Evolutionary conservation across 2,329 filamentous ascomycete genomes (phyloP).

Genomic region (Pseudogymnoascus sp.): DNA sequence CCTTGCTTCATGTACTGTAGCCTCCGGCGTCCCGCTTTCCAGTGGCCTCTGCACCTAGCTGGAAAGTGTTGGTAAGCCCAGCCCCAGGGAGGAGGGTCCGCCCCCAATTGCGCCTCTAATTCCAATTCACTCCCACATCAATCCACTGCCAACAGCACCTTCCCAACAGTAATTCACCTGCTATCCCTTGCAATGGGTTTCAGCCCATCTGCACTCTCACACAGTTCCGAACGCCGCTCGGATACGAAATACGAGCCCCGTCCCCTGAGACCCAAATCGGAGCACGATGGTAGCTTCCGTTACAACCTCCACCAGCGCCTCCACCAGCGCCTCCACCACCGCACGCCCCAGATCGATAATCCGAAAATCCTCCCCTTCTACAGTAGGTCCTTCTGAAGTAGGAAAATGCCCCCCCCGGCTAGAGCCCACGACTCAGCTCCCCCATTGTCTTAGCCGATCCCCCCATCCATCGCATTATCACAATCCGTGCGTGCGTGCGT

Average conservation of each 20-base stretch:
- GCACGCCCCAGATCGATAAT: background rate
- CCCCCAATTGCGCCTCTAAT: no score
- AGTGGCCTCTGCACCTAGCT: background rate
- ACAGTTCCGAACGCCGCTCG: background rate
- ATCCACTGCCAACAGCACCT: background rate
- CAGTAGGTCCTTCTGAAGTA: no score
- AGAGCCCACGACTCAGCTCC: background rate
- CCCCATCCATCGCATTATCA: no score
- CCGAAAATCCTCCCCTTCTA: background rate
- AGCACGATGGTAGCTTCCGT: no score
- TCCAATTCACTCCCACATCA: background rate
- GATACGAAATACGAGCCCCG: background rate
- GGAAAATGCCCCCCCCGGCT: no score
- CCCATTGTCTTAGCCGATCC: no score
- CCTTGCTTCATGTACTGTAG: background rate
- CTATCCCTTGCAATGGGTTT: background rate
- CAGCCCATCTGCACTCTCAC: background rate
- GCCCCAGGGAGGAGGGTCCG: background rate
- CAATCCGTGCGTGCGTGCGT: background rate
- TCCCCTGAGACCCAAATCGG: background rate
- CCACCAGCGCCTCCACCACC: background rate
- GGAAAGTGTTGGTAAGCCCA: background rate
- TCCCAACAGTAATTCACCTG: background rate
- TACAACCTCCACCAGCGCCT: background rate
- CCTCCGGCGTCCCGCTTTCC: background rate